These are phyloP conservation scores for Microdochium bolleyi DNA, from an alignment of 2,329 filamentous ascomycete species.

Conservation along the genomic window DNA sequence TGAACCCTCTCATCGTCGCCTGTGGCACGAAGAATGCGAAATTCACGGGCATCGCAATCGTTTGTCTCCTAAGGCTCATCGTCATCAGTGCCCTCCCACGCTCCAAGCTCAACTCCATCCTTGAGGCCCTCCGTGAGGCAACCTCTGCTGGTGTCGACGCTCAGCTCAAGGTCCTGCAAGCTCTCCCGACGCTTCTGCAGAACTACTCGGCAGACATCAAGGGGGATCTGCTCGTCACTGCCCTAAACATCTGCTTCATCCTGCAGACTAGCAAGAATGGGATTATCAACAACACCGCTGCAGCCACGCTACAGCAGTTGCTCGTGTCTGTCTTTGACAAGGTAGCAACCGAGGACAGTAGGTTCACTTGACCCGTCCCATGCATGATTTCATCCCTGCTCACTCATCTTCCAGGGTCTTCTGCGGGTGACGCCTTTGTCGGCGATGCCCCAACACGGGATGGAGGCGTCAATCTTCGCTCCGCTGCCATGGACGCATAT, in stretches of 20 bases:
- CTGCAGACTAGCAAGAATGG: constrained; percentile 87
- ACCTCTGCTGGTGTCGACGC: constrained; percentile 77
- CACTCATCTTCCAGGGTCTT: constrained; percentile 48
- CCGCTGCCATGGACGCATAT: constrained; percentile 80
- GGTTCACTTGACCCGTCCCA: constrained; percentile 29
- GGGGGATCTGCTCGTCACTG: constrained; percentile 71
- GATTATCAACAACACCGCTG: constrained; percentile 90
- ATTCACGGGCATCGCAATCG: constrained; percentile 79
- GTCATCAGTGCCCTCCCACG: constrained; percentile 73
- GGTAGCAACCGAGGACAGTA: constrained; percentile 73
- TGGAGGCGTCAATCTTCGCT: constrained; percentile 56
- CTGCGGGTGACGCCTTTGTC: constrained; percentile 45
- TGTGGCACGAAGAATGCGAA: constrained; percentile 87
- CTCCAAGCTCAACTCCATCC: constrained; percentile 72
- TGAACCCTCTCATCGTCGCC: constrained; percentile 89
- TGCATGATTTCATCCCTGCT: constrained; percentile 37
- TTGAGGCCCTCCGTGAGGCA: constrained; percentile 82
- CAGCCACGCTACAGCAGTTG: constrained; percentile 91
- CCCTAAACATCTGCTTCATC: constrained; percentile 85
- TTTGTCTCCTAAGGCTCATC: constrained; percentile 83
- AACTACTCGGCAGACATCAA: constrained; percentile 80
- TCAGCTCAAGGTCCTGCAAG: constrained; percentile 92
- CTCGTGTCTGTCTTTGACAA: constrained; percentile 92
- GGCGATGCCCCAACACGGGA: constrained; percentile 62
- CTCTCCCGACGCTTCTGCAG: constrained; percentile 79